Evolutionary conservation across 148 eudicot genomes (phyloP).

Genomic region (Polygonum maritimum): DNA sequence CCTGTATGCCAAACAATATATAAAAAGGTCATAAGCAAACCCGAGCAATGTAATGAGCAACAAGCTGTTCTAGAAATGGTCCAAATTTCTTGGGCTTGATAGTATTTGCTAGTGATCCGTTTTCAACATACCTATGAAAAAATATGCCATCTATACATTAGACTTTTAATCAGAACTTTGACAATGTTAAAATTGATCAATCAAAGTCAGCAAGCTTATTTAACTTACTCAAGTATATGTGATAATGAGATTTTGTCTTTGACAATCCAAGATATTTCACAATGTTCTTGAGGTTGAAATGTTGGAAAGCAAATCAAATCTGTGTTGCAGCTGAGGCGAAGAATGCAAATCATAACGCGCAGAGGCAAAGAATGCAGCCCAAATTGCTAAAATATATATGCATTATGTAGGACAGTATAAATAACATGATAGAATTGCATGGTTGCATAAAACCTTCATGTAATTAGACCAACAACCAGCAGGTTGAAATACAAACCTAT

Average conservation of each 20-base stretch:
- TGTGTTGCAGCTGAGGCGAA: no score
- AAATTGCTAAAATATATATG: not conserved
- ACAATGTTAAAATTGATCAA: not conserved
- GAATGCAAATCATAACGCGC: not conserved
- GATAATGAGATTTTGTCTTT: slow-evolving; percentile 89
- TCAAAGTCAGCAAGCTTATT: slow-evolving; percentile 1
- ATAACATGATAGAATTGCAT: not conserved
- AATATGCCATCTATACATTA: slow-evolving; percentile 9
- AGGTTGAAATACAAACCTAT: not conserved
- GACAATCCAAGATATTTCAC: slow-evolving; percentile 95
- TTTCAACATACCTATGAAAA: slow-evolving; percentile 77
- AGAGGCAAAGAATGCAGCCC: not conserved
- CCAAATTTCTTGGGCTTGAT: slow-evolving; percentile 98
- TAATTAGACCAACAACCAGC: not conserved
- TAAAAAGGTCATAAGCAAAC: slow-evolving; percentile 24
- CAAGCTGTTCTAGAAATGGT: slow-evolving; percentile 97
- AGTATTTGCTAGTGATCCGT: slow-evolving; percentile 97
- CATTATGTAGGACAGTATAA: not conserved
- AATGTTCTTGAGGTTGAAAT: slow-evolving; percentile 94
- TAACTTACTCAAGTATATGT: slow-evolving; percentile 95
- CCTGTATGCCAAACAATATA: not conserved
- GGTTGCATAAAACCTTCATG: not conserved
- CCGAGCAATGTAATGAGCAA: slow-evolving; percentile 95
- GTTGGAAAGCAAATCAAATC: slow-evolving; percentile 34
- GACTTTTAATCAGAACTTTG: not conserved